Conservation (phyloP, 148 eudicot species). For the Amaranthus palmeri region DNA sequence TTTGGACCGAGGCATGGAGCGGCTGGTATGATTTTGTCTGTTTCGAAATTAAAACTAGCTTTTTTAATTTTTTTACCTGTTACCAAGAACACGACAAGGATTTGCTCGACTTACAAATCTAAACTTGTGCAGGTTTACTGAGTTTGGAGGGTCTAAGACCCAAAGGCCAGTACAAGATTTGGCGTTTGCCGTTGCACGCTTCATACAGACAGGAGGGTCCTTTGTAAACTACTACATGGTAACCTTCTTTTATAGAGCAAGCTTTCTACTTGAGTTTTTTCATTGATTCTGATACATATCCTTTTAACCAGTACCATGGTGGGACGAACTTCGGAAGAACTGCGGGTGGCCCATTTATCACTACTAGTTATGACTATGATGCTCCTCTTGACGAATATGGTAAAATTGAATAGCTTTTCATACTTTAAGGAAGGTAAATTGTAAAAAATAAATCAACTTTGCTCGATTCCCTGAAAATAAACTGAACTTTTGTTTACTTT, state of each 20-base stretch:
- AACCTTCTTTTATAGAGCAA: slow-evolving; percentile 15
- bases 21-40: slow-evolving; percentile 56
- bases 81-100: background rate
- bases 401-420: slow-evolving; percentile 18
- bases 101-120: background rate
- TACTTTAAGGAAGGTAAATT: no score
- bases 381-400: slow-evolving; percentile 97
- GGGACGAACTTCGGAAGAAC: slow-evolving; percentile 91
- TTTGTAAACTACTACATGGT: slow-evolving; percentile 93
- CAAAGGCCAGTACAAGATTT: slow-evolving; percentile 88
- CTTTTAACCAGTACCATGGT: slow-evolving; percentile 68
- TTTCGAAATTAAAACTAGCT: background rate
- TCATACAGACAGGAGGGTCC: slow-evolving; percentile 87
- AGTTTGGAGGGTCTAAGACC: slow-evolving; percentile 69
- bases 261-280: background rate
- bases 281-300: background rate
- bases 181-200: slow-evolving; percentile 81
- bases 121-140: slow-evolving; percentile 55
- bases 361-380: slow-evolving; percentile 93
- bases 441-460: no score
- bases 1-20: slow-evolving; percentile 97
- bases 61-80: background rate
- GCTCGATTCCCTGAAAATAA: no score
- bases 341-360: slow-evolving; percentile 90
- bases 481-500: no score